Conservation (phyloP, 257 asterid species). For the Nicotiana undulata region DNA sequence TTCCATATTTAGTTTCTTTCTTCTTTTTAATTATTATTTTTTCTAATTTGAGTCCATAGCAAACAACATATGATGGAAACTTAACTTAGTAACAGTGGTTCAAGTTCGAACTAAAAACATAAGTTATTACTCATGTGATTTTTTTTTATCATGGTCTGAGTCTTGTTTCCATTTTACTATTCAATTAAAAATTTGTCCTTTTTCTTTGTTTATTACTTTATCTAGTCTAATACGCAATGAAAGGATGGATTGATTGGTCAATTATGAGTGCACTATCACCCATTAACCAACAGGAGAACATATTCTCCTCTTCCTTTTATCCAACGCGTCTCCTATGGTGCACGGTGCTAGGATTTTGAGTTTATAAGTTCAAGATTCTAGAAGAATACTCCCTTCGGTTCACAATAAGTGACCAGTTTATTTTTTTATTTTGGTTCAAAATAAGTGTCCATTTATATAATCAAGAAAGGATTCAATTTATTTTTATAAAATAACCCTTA, state of each 20-base stretch:
- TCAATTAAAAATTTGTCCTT: background rate
- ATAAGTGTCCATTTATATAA: too few relatives aligned
- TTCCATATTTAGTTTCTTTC: background rate
- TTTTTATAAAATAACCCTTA: too few relatives aligned
- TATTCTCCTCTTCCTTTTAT: background rate
- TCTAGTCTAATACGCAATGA: background rate
- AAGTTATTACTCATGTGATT: background rate
- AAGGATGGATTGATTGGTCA: background rate
- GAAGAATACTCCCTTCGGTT: too few relatives aligned
- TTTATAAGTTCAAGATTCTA: too few relatives aligned
- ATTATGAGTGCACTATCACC: slow-evolving; percentile 4
- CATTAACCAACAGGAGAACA: slow-evolving; percentile 8
- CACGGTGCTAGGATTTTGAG: too few relatives aligned
- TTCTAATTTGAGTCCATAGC: too few relatives aligned
- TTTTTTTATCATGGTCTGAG: background rate
- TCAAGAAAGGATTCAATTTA: too few relatives aligned
- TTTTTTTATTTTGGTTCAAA: too few relatives aligned
- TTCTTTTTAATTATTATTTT: background rate
- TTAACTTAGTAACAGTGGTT: too few relatives aligned
- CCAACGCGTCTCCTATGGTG: background rate
- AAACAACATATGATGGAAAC: background rate
- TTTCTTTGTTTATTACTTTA: background rate
- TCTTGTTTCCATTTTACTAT: background rate
- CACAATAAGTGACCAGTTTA: too few relatives aligned
- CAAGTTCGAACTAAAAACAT: too few relatives aligned